Conservation (phyloP, 371 early-diverging fungal genomes). For the Mortierella sp. region DNA sequence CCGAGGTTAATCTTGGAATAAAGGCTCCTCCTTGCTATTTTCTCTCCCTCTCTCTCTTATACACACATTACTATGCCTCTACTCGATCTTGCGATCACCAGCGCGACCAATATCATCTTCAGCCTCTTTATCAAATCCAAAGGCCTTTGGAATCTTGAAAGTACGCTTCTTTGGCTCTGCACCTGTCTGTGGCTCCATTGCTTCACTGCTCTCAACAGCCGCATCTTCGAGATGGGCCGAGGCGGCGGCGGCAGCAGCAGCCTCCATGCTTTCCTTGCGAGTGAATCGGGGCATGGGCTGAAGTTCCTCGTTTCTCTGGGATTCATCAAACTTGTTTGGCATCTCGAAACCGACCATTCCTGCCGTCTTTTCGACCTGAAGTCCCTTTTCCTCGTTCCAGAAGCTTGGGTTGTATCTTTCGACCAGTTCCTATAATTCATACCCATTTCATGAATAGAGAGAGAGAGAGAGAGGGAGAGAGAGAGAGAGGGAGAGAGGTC, state of each 20-base stretch:
- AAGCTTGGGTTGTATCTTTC: slow-evolving; percentile 50
- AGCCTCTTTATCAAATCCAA: slow-evolving; percentile 49
- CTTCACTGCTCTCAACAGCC: background rate
- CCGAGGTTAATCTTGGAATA: too few species aligned
- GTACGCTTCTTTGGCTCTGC: slow-evolving; percentile 48
- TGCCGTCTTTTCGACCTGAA: slow-evolving; percentile 50
- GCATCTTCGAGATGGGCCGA: background rate
- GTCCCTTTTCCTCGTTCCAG: slow-evolving; percentile 51
- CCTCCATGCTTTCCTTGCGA: slow-evolving; percentile 11
- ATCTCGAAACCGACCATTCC: slow-evolving; percentile 52
- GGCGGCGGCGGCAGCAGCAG: slow-evolving; percentile 1
- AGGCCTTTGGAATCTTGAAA: slow-evolving; percentile 49
- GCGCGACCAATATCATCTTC: slow-evolving; percentile 42
- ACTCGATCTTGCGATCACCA: slow-evolving; percentile 47
- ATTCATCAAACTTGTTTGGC: slow-evolving; percentile 35
- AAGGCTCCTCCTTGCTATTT: too few species aligned
- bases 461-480: background rate
- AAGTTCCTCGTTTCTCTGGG: slow-evolving; percentile 20
- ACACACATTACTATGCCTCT: background rate
- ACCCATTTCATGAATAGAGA: background rate
- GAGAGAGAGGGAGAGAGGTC: background rate
- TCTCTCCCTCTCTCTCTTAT: too few species aligned
- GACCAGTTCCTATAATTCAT: slow-evolving; percentile 30
- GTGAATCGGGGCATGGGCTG: slow-evolving; percentile 32
- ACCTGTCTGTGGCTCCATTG: slow-evolving; percentile 24